Evolutionary conservation across 31 red algal genomes (phyloP).

Genomic region (Porphyra umbilicalis): DNA sequence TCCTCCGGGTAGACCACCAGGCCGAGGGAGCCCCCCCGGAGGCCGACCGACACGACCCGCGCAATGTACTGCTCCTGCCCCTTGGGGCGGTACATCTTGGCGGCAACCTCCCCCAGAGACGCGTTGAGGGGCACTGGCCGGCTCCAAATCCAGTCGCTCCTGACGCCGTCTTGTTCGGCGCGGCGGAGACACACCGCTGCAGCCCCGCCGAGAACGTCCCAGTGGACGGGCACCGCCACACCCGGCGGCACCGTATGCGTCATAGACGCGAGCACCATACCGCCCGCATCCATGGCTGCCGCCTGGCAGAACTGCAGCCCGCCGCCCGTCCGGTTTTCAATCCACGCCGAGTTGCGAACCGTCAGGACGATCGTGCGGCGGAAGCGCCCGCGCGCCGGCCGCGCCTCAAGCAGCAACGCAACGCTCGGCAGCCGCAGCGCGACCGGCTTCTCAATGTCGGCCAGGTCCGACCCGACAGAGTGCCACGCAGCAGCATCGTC

Average conservation of each 20-base stretch:
- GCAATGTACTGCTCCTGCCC: constrained; percentile 98
- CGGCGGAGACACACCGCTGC: constrained; percentile 72
- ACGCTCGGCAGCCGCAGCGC: constrained; percentile 37
- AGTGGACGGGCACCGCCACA: constrained; percentile 55
- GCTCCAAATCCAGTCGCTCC: constrained; percentile 96
- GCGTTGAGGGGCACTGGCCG: constrained; percentile 62
- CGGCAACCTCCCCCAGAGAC: constrained; percentile 84
- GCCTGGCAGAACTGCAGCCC: constrained; percentile 90
- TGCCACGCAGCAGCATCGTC: neutral
- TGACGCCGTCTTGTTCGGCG: constrained; percentile 30
- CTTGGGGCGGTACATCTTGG: constrained; percentile 98
- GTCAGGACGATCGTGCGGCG: constrained; percentile 63
- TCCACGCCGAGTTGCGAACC: constrained; percentile 66
- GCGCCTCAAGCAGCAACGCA: constrained; percentile 66
- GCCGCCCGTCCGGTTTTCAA: constrained; percentile 75
- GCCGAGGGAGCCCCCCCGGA: constrained; percentile 52
- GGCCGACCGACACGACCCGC: constrained; percentile 47
- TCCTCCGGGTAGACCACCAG: constrained; percentile 91
- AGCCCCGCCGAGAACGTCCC: constrained; percentile 62
- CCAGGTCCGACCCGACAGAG: constrained; percentile 40
- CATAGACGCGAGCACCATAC: constrained; percentile 59
- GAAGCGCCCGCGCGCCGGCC: constrained; percentile 65
- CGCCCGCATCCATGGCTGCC: constrained; percentile 51
- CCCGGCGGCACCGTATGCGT: constrained; percentile 63
- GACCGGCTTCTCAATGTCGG: constrained; percentile 71